Conservation (phyloP, 2,329 filamentous ascomycete species). For the Neonectria hederae region DNA sequence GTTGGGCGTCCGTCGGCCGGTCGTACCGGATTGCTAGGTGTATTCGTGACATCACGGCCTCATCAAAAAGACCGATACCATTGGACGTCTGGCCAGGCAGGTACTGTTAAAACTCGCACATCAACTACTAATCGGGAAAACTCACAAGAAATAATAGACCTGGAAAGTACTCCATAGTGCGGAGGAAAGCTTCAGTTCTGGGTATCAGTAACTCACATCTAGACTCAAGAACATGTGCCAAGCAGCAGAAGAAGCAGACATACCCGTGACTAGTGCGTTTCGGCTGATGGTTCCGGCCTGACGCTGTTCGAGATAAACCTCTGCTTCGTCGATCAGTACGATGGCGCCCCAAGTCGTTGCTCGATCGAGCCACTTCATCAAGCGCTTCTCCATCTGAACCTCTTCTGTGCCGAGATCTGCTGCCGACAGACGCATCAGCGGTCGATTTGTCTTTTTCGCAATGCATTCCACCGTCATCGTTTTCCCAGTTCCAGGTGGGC, state of each 20-base stretch:
- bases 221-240: too few relatives aligned
- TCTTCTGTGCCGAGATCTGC: neutral
- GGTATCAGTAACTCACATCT: too few relatives aligned
- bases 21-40: neutral
- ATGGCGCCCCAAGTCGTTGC: neutral
- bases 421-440: neutral
- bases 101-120: too few relatives aligned
- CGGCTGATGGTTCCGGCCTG: neutral
- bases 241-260: neutral
- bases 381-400: neutral
- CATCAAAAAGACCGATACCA: neutral
- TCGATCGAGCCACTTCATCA: neutral
- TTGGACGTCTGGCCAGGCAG: neutral
- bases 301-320: neutral
- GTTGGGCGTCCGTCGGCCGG: neutral
- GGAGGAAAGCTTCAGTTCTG: neutral
- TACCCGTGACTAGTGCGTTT: neutral
- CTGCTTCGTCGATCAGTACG: neutral
- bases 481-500: too few relatives aligned
- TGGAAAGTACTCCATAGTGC: neutral
- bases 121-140: too few relatives aligned
- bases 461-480: too few relatives aligned
- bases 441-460: neutral
- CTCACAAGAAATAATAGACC: neutral
- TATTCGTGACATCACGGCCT: neutral